Percentiles rank a stretch among this genome's conserved stretches.
These are phyloP conservation scores for Heritiera littoralis DNA, from an alignment of 345 rosid species.

Conservation along the genomic window DNA sequence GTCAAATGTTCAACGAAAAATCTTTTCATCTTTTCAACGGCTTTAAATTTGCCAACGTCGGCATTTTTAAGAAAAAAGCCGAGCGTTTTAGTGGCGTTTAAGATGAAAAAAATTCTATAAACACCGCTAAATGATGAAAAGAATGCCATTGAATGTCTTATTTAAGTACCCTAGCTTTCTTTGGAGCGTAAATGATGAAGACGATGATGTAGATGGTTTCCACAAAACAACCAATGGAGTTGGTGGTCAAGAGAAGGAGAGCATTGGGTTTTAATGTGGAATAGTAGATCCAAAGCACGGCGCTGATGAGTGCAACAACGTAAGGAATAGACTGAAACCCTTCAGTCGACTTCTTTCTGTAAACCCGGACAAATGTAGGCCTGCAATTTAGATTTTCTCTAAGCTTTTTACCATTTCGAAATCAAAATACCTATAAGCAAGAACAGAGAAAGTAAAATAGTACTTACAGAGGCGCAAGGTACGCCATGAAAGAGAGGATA, in stretches of 20 bases:
- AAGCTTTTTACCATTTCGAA: neutral
- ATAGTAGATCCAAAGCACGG: slow-evolving; percentile 66
- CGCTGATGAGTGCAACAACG: slow-evolving; percentile 50
- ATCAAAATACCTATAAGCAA: neutral
- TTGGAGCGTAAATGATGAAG: slow-evolving; percentile 52
- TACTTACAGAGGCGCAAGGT: slow-evolving; percentile 75
- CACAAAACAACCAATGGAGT: slow-evolving; percentile 44
- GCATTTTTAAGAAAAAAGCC: too few species aligned
- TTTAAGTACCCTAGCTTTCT: slow-evolving; percentile 45
- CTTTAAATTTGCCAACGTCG: too few species aligned
- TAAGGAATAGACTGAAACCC: slow-evolving; percentile 69
- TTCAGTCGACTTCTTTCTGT: slow-evolving; percentile 60
- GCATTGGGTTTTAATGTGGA: slow-evolving; percentile 40
- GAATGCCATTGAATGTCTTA: too few species aligned
- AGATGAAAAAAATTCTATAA: too few species aligned
- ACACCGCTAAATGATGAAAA: too few species aligned
- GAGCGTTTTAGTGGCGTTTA: too few species aligned
- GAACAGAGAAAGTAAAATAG: neutral
- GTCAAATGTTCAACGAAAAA: too few species aligned
- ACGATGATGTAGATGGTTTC: slow-evolving; percentile 50
- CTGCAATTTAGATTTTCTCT: slow-evolving; percentile 29
- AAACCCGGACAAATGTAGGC: slow-evolving; percentile 58
- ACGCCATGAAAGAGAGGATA: slow-evolving; percentile 54
- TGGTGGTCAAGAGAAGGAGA: slow-evolving; percentile 50
- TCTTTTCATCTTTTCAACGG: too few species aligned